Evolutionary conservation across 1,284 basidiomycete genomes (phyloP), one percentile per base, ranked within the genome.

Genomic region (Ustilago sp.): DNA sequence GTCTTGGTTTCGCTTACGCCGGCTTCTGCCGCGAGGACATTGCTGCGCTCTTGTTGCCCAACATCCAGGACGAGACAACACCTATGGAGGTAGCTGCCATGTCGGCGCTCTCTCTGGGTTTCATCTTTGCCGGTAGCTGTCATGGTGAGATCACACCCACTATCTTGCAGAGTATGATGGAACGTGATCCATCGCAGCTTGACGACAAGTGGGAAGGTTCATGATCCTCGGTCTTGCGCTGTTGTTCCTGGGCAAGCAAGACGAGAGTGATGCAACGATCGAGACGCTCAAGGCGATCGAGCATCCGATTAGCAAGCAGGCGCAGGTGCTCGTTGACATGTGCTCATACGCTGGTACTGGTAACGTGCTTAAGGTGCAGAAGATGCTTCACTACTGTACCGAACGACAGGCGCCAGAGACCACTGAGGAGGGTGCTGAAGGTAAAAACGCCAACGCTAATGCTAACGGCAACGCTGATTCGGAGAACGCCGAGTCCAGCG

Each of bases 271-370:
- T 83, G 94, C 95, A 1, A 98, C 95, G 3, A 91, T 98, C 68
- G 94, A 96, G 87, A 95, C 95, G 0, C 89, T 99, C 74, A 96
- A 95, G 86, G 94, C 93, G 6, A 95, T 99, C 74, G 93, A 96
- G 62, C 94, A 98, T 84, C 93, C 94, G 1, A 90, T 98, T 64
- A 92, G 94, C 32, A 94, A 93, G 83, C 94, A 94, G 59, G 93
- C 94, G 1, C 93, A 94, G 80, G 92, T 98, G 61, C 89, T 99
- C 51, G 94, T 98, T 23, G 94, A 98, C 82, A 93, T 94, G 53
- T 98, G 95, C 86, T 92, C 95, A 2, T 98, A 93, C 85, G 96
- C 95, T 2, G 97, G 94, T 5, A 96, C 94, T 0, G 95, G 96
- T 43, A 97, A 98, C 83, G 96, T 98, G 3, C 89, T 99, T 66